Base-by-base conservation (phyloP, 177 flowering plant species). In the Vitis hybrid region DNA sequence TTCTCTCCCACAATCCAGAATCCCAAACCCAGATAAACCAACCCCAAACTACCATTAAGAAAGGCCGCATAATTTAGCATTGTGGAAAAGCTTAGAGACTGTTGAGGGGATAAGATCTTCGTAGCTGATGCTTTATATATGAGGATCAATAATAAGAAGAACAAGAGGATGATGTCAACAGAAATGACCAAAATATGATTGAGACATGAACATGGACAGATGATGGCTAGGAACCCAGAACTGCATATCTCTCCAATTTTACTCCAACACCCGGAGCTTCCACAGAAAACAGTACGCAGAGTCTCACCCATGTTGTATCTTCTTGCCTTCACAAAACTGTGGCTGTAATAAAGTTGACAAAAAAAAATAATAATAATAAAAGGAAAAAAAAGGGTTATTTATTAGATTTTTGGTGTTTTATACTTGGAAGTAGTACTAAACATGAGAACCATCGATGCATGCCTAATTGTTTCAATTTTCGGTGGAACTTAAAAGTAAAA, bases 21-120 rank as follows among this genome's bases (percentile, higher is more conserved):
- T 24, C 86, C 86, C 52, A 79, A 66, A 55, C 65, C 60, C 49
- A 81, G 18, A 65, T 85, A 83, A 52, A 61, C 78, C 52, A 81
- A 56, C 2, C 86, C 86, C 55, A 86, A 50, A 64, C 64, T 46
- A 1, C 76, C 75, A 73, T 79, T 83, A 46, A 68, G 71, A 56
- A 75, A 19, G 16, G 80, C 79, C 52, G 87, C 75, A 11, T 55
- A 52, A 24, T 70, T 40, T 35, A 69, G 74, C 60, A 69, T 60
- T 49, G 19, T 19, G 8, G 78, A 70, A 62, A 71, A 56, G n/a
- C 62, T n/a, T 16, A 3, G 21, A 62, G 64, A 11, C 48, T 40
- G 27, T 15, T 7, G 60, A 6, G 35, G 27, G 16, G 60, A 11
- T 14, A 6, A 21, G 9, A 4, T 52, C 49, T 19, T 74, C 52